Evolutionary conservation across 345 rosid genomes (phyloP).

Genomic region (Gossypium bickii): DNA sequence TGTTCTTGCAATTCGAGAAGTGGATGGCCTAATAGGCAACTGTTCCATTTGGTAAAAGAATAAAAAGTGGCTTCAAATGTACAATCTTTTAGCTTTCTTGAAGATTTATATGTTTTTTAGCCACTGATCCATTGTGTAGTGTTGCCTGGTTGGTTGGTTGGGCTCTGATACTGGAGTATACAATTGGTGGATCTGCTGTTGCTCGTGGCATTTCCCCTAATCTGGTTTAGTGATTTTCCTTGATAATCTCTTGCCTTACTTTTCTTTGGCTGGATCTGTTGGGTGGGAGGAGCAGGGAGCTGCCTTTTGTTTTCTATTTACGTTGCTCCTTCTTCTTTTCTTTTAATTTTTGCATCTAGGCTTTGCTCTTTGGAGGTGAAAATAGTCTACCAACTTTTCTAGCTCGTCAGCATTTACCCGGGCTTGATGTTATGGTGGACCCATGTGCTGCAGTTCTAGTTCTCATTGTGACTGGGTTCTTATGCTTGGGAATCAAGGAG

Average conservation of each 20-base stretch:
- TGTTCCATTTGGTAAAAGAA: background rate
- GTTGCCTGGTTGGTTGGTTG: slow-evolving; percentile 96
- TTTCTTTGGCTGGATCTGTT: background rate
- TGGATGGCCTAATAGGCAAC: background rate
- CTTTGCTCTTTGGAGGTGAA: slow-evolving; percentile 82
- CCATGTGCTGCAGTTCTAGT: slow-evolving; percentile 89
- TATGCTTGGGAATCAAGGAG: slow-evolving; percentile 97
- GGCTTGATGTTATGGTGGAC: slow-evolving; percentile 76
- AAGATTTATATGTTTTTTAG: background rate
- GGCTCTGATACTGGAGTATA: slow-evolving; percentile 89
- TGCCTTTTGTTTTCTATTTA: background rate
- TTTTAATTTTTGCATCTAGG: slow-evolving; percentile 36
- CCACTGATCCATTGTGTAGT: slow-evolving; percentile 29
- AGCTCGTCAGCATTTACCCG: slow-evolving; percentile 82
- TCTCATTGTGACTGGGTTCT: slow-evolving; percentile 70
- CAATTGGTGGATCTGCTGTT: slow-evolving; percentile 92
- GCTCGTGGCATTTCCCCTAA: slow-evolving; percentile 91
- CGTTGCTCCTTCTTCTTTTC: background rate
- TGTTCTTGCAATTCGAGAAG: background rate
- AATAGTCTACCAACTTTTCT: slow-evolving; percentile 65
- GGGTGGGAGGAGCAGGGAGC: background rate
- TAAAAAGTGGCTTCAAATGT: background rate
- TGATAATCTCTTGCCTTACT: background rate
- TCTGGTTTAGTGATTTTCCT: slow-evolving; percentile 41
- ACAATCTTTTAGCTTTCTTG: background rate